A percentile compares a stretch with the other conserved stretches of the same genome.
phyloP scores from a whole-genome alignment of 2,329 filamentous ascomycete species.

The Trichophyton schoenleinii region DNA sequence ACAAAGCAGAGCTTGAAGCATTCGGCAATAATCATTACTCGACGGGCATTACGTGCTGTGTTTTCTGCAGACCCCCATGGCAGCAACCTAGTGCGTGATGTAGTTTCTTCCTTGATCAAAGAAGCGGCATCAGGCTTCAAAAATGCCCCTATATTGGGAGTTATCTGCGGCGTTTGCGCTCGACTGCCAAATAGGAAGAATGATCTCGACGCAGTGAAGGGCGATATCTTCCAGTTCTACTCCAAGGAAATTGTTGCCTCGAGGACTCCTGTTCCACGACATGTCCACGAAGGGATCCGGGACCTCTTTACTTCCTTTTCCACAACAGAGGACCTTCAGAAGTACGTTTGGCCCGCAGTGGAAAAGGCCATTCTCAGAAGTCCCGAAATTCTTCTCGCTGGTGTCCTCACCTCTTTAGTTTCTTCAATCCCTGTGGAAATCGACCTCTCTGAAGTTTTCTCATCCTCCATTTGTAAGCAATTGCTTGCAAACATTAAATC shows the following conservation, averaged over 20 bases:
- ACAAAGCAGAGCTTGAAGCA: slow-evolving; percentile 53
- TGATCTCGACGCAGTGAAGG: slow-evolving; percentile 53
- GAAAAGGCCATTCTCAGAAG: slow-evolving; percentile 83
- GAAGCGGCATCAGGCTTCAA: slow-evolving; percentile 54
- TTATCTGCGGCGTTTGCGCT: slow-evolving; percentile 74
- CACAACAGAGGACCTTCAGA: slow-evolving; percentile 59
- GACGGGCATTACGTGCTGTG: slow-evolving; percentile 65
- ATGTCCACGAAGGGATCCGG: slow-evolving; percentile 58
- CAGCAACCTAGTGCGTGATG: slow-evolving; percentile 48
- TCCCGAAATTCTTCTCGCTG: slow-evolving; percentile 76
- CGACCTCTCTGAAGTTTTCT: slow-evolving; percentile 65
- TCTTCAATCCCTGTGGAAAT: slow-evolving; percentile 54
- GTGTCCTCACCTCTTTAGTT: slow-evolving; percentile 63
- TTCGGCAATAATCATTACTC: slow-evolving; percentile 64
- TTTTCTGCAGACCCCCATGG: slow-evolving; percentile 49
- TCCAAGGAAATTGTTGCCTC: slow-evolving; percentile 74
- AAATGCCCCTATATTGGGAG: slow-evolving; percentile 67
- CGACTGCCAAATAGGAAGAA: slow-evolving; percentile 53
- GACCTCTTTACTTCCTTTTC: slow-evolving; percentile 77
- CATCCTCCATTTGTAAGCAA: slow-evolving; percentile 65
- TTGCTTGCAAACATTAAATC: slow-evolving; percentile 86
- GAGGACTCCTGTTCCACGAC: slow-evolving; percentile 53
- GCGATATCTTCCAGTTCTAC: slow-evolving; percentile 70
- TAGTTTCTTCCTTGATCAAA: slow-evolving; percentile 54
- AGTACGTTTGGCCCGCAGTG: slow-evolving; percentile 63